Percentiles rank a stretch among this genome's conserved stretches.
phyloP scores from a whole-genome alignment of 345 rosid species.

The Corchorus olitorius region DNA sequence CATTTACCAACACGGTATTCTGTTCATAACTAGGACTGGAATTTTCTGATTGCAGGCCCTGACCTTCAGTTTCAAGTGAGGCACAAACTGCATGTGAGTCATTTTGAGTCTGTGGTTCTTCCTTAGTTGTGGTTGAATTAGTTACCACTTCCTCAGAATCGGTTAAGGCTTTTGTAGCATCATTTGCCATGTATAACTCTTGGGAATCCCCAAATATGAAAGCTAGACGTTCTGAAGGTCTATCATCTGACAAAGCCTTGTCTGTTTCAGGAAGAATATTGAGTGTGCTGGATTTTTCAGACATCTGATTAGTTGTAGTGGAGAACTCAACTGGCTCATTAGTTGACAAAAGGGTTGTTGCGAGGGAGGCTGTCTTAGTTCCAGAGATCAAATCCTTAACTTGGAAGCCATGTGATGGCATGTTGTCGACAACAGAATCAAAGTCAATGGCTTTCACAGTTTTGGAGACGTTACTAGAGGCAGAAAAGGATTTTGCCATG shows the following conservation, averaged over 20 bases:
- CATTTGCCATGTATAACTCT: conserved; percentile 14
- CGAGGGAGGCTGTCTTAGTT: conserved; percentile 30
- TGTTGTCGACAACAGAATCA: conserved; percentile 41
- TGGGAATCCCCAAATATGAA: conserved; percentile 12
- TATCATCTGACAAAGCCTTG: conserved; percentile 22
- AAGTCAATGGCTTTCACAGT: conserved; percentile 59
- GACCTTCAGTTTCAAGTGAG: conserved; percentile 10
- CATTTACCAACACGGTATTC: conserved; percentile 32
- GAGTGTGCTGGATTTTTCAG: conserved; percentile 22
- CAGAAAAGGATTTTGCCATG: conserved; percentile 54
- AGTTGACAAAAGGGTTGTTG: conserved; percentile 15
- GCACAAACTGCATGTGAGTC: conserved; percentile 9
- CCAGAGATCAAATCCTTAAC: conserved; percentile 43
- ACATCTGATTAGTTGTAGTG: conserved; percentile 20
- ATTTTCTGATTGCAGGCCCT: conserved; percentile 28
- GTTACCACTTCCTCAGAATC: conserved; percentile 29
- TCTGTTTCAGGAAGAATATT: conserved; percentile 26
- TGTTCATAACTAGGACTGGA: conserved; percentile 25
- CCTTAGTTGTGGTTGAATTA: conserved; percentile 11
- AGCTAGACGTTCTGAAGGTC: conserved; percentile 18
- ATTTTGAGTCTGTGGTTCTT: conserved; percentile 24
- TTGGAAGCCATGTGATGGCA: conserved; percentile 54
- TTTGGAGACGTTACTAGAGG: conserved; percentile 37
- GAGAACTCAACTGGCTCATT: conserved; percentile 28
- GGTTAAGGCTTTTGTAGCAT: conserved; percentile 17